Evolutionary conservation across 2,329 filamentous ascomycete species (phyloP), one percentile per base, ranked within the genome.

Genomic region (Chaetoscypha palmicola): DNA sequence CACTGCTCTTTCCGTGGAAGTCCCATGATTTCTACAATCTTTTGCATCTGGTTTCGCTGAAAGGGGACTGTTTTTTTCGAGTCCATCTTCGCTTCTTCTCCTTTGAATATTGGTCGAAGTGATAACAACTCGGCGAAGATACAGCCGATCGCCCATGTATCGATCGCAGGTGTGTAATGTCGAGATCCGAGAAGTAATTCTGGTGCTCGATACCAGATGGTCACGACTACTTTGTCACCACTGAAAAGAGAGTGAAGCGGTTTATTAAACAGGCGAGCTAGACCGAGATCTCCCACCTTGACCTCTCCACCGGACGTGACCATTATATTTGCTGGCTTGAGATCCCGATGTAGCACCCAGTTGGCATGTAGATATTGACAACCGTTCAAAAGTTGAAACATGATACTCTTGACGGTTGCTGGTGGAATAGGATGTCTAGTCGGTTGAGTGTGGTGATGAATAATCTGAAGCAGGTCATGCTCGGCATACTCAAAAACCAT

Each of bases 401-500:
- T 81, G 63, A 96, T 94, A 51, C 86, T 94, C 61, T 91, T 91
- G 61, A 98, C 83, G 47, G 88, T 94, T 19, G 80, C 72, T 0
- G 91, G 84, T 1, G 91, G 89, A 46, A 98, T 96, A 4, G 87
- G 83, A 49, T 92, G 86, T 20, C 90, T 77, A 21, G 88, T 82
- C 46, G 90, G 84, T 63, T 95, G 84, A 1, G 64, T 94, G 66
- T 98, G 92, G 62, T 97, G 90, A 63, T 98, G 92, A 55, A 98
- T 96, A 62, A 98, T 97, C 64, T 98, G 92, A 3, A 98, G 73
- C 28, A 98, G 70, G 65, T 98, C 92, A 64, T 98, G 92, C 66
- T 98, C 92, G 54, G 92, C 92, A 64, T 95, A 98, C 65, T 97
- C 92, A 57, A 98, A 97, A 2, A 98, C 90, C 85, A 98, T 98